Conservation (phyloP, 1,139 yeast genomes). For the Kodamaea sp. region DNA sequence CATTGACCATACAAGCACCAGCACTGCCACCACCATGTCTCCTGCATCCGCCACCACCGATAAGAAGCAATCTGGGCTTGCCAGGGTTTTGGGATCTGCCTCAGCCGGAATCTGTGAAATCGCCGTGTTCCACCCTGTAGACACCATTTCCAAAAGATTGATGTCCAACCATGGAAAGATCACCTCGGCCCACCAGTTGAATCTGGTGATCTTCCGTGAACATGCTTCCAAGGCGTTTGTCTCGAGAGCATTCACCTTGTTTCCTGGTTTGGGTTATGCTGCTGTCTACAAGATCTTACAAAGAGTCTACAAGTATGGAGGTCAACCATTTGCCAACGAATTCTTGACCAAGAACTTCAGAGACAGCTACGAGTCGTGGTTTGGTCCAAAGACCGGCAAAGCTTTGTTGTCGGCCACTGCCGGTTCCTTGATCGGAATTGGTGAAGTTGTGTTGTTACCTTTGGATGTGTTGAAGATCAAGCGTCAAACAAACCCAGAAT, state of each 20-base stretch:
- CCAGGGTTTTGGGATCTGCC: slow-evolving; percentile 95
- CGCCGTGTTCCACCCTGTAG: slow-evolving; percentile 98
- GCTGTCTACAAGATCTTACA: slow-evolving; percentile 96
- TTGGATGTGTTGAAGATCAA: slow-evolving; percentile 95
- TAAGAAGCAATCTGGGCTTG: slow-evolving; percentile 84
- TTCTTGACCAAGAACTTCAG: slow-evolving; percentile 77
- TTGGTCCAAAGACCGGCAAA: slow-evolving; percentile 95
- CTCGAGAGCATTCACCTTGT: slow-evolving; percentile 75
- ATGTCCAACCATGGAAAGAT: slow-evolving; percentile 91
- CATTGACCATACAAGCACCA: too few species aligned
- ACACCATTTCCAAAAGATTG: slow-evolving; percentile 94
- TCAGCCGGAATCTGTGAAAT: slow-evolving; percentile 97
- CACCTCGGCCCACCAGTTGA: slow-evolving; percentile 63
- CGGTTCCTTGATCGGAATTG: slow-evolving; percentile 95
- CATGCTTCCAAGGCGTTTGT: slow-evolving; percentile 73
- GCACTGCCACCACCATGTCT: slow-evolving; percentile 46
- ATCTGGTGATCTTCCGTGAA: slow-evolving; percentile 82
- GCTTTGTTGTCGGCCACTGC: slow-evolving; percentile 97
- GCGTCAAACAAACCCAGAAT: slow-evolving; percentile 98
- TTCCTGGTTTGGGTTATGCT: slow-evolving; percentile 98
- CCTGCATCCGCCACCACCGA: slow-evolving; percentile 55
- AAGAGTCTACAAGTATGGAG: slow-evolving; percentile 98
- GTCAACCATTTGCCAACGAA: slow-evolving; percentile 98
- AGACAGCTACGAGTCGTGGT: slow-evolving; percentile 65
- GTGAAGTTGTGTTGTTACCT: slow-evolving; percentile 94